These are phyloP conservation scores for Lachnellula arida DNA, from an alignment of 2,329 filamentous ascomycete species.

Conservation along the genomic window DNA sequence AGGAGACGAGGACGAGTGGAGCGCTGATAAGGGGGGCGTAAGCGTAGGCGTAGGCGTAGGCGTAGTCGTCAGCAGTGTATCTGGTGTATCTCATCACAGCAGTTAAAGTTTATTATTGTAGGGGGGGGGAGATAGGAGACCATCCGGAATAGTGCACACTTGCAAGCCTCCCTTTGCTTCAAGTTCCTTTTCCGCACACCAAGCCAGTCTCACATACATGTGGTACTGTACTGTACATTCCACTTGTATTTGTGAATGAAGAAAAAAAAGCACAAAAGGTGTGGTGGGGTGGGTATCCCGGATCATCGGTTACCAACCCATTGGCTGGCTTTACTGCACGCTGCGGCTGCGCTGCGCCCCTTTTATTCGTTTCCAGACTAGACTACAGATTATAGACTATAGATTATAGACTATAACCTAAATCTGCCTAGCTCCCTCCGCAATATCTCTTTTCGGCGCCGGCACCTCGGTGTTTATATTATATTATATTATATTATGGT, in stretches of 20 bases:
- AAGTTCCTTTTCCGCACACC: background rate
- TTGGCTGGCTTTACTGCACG: too few species aligned
- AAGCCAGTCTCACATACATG: background rate
- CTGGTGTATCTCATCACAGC: background rate
- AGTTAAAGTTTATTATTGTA: background rate
- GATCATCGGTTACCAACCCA: too few species aligned
- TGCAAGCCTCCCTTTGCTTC: too few species aligned
- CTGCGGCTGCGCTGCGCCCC: too few species aligned
- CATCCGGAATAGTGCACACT: background rate
- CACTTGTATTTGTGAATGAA: background rate
- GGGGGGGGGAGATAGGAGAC: background rate
- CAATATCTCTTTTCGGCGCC: background rate
- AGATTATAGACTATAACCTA: too few species aligned
- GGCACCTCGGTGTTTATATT: background rate
- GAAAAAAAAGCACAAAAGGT: background rate
- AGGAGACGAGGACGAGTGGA: background rate
- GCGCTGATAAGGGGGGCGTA: background rate
- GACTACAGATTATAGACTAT: too few species aligned
- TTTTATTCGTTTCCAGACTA: too few species aligned
- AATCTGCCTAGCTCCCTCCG: too few species aligned
- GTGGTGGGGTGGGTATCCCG: too few species aligned
- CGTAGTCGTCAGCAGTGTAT: background rate
- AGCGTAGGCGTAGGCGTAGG: too few species aligned
- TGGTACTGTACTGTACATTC: too few species aligned
- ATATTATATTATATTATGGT: too few species aligned